phyloP scores from a whole-genome alignment of 805 yeast genomes.

The Cyberlindnera euphorbiiphila region DNA sequence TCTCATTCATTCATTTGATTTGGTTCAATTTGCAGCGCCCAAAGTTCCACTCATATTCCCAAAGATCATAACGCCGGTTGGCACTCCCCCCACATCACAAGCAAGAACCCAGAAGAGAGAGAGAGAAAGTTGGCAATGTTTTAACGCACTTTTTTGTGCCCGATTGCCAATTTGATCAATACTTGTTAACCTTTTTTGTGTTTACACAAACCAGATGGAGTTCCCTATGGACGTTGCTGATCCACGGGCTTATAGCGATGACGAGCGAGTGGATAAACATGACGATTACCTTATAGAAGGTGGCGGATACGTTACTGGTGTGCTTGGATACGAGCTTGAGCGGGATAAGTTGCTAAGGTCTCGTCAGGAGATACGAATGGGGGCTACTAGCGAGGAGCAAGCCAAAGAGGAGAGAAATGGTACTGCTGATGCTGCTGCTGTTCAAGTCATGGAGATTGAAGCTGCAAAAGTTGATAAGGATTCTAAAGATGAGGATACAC shows the following conservation, averaged over 20 bases:
- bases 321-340: slow-evolving; percentile 6
- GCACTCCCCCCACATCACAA: too few species aligned
- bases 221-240: slow-evolving; percentile 18
- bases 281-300: slow-evolving; percentile 5
- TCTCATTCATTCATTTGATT: too few species aligned
- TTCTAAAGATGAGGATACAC: slow-evolving; percentile 31
- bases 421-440: too few species aligned
- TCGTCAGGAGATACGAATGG: neutral
- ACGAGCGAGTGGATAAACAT: slow-evolving; percentile 17
- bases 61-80: too few species aligned
- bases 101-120: neutral
- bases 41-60: too few species aligned
- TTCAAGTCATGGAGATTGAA: slow-evolving; percentile 13
- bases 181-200: too few species aligned
- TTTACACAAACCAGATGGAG: slow-evolving; percentile 13
- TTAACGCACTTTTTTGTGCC: too few species aligned
- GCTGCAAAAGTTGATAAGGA: slow-evolving; percentile 20
- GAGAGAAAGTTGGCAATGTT: neutral
- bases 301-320: slow-evolving; percentile 2
- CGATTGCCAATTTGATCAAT: too few species aligned
- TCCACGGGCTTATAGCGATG: slow-evolving; percentile 17
- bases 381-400: neutral
- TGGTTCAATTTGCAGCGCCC: too few species aligned
- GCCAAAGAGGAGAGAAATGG: slow-evolving; percentile 1
- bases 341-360: neutral